Evolutionary conservation across 176 grass and related monocot species (phyloP).

Genomic region (Luzula sylvatica): DNA sequence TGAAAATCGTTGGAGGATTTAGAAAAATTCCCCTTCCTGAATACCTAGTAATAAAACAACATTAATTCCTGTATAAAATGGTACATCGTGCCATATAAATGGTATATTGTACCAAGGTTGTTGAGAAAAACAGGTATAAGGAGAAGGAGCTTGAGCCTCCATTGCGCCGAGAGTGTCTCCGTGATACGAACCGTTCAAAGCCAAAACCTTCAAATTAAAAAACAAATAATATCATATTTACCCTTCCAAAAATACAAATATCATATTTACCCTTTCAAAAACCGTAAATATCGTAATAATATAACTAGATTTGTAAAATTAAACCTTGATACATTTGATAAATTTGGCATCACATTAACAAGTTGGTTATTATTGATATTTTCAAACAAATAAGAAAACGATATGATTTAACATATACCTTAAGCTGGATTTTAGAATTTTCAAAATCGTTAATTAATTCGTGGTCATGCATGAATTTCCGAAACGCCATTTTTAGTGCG

Average conservation of each 20-base stretch:
- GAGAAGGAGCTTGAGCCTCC: conserved; percentile 95
- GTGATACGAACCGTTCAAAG: conserved; percentile 82
- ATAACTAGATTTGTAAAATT: too few relatives aligned
- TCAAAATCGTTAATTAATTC: conserved; percentile 28
- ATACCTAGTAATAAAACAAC: conserved; percentile 42
- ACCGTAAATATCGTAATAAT: too few relatives aligned
- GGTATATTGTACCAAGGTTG: conserved; percentile 74
- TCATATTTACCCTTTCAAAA: too few relatives aligned
- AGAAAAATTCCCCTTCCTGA: conserved; percentile 81
- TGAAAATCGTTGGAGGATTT: conserved; percentile 63
- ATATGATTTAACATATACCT: conserved; percentile 29
- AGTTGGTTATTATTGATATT: too few relatives aligned
- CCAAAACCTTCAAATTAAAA: conserved; percentile 47
- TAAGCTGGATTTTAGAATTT: conserved; percentile 36
- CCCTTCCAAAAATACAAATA: too few relatives aligned
- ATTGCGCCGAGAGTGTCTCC: conserved; percentile 96
- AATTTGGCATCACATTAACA: too few relatives aligned
- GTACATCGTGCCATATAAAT: conserved; percentile 5
- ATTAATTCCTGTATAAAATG: neutral
- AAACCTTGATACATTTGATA: too few relatives aligned
- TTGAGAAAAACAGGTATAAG: conserved; percentile 83
- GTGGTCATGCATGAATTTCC: conserved; percentile 68
- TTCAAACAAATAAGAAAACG: neutral
- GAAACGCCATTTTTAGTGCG: conserved; percentile 99
- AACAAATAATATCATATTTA: too few relatives aligned